Conservation (phyloP, 768 basidiomycete species). For the Dioszegia aurantiaca region DNA sequence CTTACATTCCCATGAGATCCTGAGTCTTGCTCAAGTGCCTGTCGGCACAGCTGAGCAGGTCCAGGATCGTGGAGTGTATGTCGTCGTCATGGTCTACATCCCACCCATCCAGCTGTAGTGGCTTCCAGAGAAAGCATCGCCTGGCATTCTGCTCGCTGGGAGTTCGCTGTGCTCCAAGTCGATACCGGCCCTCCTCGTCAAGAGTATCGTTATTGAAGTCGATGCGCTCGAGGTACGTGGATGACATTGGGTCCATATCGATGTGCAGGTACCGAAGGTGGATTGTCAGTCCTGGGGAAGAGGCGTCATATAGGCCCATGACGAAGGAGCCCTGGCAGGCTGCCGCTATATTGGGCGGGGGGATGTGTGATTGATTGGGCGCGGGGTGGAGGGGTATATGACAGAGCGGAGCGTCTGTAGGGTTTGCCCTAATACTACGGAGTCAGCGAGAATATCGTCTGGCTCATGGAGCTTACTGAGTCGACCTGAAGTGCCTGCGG, state of each 20-base stretch:
- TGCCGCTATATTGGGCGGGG: no score
- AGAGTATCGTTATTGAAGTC: neutral
- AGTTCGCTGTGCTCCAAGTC: conserved; percentile 2
- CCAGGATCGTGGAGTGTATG: neutral
- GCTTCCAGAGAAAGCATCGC: neutral
- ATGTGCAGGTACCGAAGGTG: conserved; percentile 11
- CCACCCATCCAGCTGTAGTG: neutral
- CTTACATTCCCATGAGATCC: conserved; percentile 8
- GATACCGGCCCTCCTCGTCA: neutral
- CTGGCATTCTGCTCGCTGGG: neutral
- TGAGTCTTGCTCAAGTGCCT: neutral
- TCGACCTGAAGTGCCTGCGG: no score
- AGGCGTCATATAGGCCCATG: neutral
- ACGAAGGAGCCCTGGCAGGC: no score
- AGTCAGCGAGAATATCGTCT: no score
- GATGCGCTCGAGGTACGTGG: neutral
- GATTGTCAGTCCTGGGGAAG: conserved; percentile 2
- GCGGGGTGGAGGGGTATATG: no score
- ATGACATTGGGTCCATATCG: neutral
- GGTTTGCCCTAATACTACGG: no score
- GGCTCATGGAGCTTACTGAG: no score
- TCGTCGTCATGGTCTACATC: neutral
- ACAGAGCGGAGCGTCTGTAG: no score
- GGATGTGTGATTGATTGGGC: no score
- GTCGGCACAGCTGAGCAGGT: neutral